Percentiles rank a stretch among this genome's conserved stretches.
Evolutionary conservation across 192 early-diverging fungal genomes (phyloP).

Genomic region (Thoreauomyces humboldtii): DNA sequence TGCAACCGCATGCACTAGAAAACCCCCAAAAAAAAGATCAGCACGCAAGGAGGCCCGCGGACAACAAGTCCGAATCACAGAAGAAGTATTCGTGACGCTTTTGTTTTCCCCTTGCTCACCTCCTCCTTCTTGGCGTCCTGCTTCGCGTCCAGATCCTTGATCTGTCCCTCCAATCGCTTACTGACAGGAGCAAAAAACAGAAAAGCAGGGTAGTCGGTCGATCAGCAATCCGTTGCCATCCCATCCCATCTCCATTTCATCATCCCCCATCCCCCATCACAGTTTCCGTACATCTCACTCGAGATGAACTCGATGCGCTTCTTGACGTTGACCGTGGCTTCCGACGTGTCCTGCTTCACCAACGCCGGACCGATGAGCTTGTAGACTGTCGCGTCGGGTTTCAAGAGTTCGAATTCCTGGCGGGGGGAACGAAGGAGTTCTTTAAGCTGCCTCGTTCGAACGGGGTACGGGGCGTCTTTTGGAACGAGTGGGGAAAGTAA

Average conservation of each 20-base stretch:
- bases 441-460: no score
- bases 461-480: no score
- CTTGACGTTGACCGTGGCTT: slow-evolving; percentile 84
- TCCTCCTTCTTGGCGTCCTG: slow-evolving; percentile 80
- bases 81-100: background rate
- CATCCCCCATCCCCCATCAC: background rate
- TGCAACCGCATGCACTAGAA: slow-evolving; percentile 21
- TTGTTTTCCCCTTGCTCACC: slow-evolving; percentile 40
- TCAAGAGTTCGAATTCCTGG: slow-evolving; percentile 85
- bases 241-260: background rate
- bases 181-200: slow-evolving; percentile 40
- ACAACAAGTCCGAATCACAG: background rate
- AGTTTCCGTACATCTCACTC: slow-evolving; percentile 74
- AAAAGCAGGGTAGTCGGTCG: background rate
- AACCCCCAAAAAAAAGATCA: background rate
- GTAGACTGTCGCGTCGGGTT: slow-evolving; percentile 82
- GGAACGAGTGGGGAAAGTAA: no score
- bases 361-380: slow-evolving; percentile 96
- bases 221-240: background rate
- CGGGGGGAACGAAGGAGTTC: no score
- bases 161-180: slow-evolving; percentile 76
- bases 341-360: slow-evolving; percentile 85
- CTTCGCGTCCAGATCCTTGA: slow-evolving; percentile 79
- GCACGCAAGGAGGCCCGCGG: background rate
- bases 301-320: slow-evolving; percentile 92